A percentile compares a stretch with the other conserved stretches of the same genome.
phyloP scores from a whole-genome alignment of 495 filamentous ascomycete species.

The Aspergillus saccharolyticus region DNA sequence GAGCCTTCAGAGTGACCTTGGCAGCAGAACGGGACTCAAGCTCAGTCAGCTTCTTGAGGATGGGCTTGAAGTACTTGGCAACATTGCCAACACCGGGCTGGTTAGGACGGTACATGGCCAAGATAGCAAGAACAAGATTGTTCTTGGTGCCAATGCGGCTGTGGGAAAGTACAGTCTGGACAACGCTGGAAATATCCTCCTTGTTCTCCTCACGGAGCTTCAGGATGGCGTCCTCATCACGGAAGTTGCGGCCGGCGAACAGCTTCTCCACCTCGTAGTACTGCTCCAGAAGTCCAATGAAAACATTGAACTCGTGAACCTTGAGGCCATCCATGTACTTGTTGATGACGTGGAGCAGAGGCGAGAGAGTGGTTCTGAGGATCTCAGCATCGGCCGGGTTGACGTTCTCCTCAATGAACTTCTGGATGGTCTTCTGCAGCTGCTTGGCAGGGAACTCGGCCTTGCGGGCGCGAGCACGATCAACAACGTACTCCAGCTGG shows the following conservation, averaged over 20 bases:
- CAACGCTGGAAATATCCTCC: conserved; percentile 77
- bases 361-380: conserved; percentile 68
- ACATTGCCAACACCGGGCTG: conserved; percentile 85
- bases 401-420: conserved; percentile 88
- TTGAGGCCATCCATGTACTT: conserved; percentile 86
- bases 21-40: conserved; percentile 84
- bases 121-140: conserved; percentile 83
- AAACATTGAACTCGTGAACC: conserved; percentile 79
- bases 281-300: conserved; percentile 68
- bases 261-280: conserved; percentile 80
- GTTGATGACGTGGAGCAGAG: conserved; percentile 74
- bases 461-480: conserved; percentile 68
- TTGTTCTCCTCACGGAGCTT: conserved; percentile 94
- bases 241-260: conserved; percentile 76
- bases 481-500: conserved; percentile 74
- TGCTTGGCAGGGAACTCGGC: conserved; percentile 91
- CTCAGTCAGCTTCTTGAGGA: conserved; percentile 82
- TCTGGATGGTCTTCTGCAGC: conserved; percentile 72
- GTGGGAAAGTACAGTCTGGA: conserved; percentile 88
- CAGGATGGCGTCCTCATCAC: conserved; percentile 93
- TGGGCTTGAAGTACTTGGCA: conserved; percentile 76
- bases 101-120: conserved; percentile 93
- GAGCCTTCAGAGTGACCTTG: conserved; percentile 94
- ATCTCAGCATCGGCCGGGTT: conserved; percentile 60
- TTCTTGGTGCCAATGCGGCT: conserved; percentile 90